Conservation (phyloP, 306 rosid genomes). For the Canavalia gladiata region DNA sequence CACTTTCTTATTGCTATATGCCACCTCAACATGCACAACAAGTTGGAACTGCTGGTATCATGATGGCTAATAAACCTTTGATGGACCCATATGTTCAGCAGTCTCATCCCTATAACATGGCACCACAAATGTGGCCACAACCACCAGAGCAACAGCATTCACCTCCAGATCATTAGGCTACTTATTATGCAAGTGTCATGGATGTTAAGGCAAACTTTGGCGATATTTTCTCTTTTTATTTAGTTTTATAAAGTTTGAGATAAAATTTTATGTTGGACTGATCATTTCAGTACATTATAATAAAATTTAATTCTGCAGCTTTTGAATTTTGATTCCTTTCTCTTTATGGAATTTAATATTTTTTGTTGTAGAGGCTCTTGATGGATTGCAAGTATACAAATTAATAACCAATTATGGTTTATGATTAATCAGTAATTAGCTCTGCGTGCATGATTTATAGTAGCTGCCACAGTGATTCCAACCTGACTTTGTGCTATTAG, state of each 20-base stretch:
- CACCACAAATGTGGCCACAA: slow-evolving; percentile 51
- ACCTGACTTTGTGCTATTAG: slow-evolving; percentile 5
- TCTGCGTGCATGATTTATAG: slow-evolving; percentile 9
- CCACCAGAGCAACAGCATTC: slow-evolving; percentile 45
- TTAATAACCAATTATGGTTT: slow-evolving; percentile 31
- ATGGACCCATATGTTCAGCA: slow-evolving; percentile 46
- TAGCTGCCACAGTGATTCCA: neutral
- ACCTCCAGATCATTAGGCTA: slow-evolving; percentile 43
- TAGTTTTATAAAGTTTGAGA: slow-evolving; percentile 10
- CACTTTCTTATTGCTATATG: slow-evolving; percentile 53
- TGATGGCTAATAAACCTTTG: slow-evolving; percentile 39
- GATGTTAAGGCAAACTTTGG: slow-evolving; percentile 5
- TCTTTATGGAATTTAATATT: slow-evolving; percentile 26
- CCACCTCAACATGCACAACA: slow-evolving; percentile 52
- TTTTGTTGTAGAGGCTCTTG: neutral
- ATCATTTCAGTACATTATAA: slow-evolving; percentile 32
- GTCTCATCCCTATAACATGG: slow-evolving; percentile 48
- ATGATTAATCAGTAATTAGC: slow-evolving; percentile 16
- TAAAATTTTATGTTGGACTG: slow-evolving; percentile 2
- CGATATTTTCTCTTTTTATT: neutral
- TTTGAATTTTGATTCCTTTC: slow-evolving; percentile 3
- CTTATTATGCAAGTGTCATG: slow-evolving; percentile 5
- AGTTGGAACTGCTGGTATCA: slow-evolving; percentile 42
- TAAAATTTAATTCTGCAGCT: slow-evolving; percentile 26
- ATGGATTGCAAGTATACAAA: slow-evolving; percentile 17